Base-by-base conservation (phyloP, 441 rosid genomes). In the Populus trichocarpa region DNA sequence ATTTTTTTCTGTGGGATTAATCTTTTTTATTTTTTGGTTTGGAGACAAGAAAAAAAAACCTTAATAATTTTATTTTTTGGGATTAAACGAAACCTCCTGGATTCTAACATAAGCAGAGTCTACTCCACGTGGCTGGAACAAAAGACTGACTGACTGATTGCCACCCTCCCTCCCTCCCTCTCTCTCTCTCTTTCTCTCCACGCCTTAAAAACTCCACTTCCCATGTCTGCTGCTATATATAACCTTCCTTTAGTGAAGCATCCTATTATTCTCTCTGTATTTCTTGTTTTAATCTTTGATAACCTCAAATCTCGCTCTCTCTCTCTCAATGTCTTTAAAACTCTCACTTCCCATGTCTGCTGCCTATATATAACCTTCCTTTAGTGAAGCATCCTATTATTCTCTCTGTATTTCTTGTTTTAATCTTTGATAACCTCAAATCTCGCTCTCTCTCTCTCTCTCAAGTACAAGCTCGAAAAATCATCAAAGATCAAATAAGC, bases 81-180 rank as follows among this genome's bases (percentile, higher is more conserved):
- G 57, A 50, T 50, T 1, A 50, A 20, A 40, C 5, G 64, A 71
- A 72, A 25, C 32, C 75, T 40, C 59, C 77, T 28, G 38, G 8
- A 7, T 35, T 35, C 38, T 35, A 35, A 35, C 23, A 11, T 28
- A 26, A 30, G 20, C 11, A 30, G 32, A 76, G 84, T 84, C 86
- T 23, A 69, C 32, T 30, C 72, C 90, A 85, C 87, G 90, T 85
- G 90, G 80, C 79, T 75, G 32, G 83, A 75, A 74, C 53, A 9
- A 59, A n/a, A 14, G 46, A 42, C 65, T 23, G 8, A 30, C 32
- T 3, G 3, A 35, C 38, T 35, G 38, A 35, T 7, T 35, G 38
- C 38, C 32, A 30, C 32, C 32, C 32, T 30, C 32, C 32, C 32
- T 30, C 32, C 32, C 71, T 20, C 59, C 73, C 26, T 73, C 66